A percentile compares a stretch with the other conserved stretches of the same genome.
These are phyloP conservation scores for Sphaerulina musiva DNA, from an alignment of 2,329 filamentous ascomycete genomes.

Conservation along the genomic window DNA sequence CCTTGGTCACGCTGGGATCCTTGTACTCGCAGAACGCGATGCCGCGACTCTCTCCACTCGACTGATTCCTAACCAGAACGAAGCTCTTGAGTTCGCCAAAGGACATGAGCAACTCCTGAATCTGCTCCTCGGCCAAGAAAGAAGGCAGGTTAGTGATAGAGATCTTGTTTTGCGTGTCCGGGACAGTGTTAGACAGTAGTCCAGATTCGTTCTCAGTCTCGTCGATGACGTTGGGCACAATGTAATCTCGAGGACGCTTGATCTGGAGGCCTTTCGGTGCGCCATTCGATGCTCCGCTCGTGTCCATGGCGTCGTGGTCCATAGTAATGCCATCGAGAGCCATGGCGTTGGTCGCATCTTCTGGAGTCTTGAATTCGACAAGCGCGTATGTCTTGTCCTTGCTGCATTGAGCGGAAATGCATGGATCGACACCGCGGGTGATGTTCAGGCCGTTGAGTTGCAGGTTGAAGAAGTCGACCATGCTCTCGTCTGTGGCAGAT, in stretches of 20 bases:
- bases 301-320: conserved; percentile 56
- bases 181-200: conserved; percentile 70
- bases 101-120: conserved; percentile 78
- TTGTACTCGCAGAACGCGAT: conserved; percentile 95
- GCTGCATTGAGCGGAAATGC: conserved; percentile 73
- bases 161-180: conserved; percentile 92
- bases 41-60: conserved; percentile 73
- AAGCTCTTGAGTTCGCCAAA: conserved; percentile 94
- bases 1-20: conserved; percentile 68
- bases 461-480: conserved; percentile 86
- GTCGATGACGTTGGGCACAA: conserved; percentile 73
- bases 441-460: conserved; percentile 97
- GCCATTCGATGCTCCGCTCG: conserved; percentile 49
- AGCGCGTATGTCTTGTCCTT: conserved; percentile 75
- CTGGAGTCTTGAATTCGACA: conserved; percentile 79
- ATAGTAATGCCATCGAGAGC: conserved; percentile 86
- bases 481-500: conserved; percentile 64
- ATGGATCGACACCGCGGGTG: conserved; percentile 75
- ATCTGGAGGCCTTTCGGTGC: conserved; percentile 60
- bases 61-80: conserved; percentile 76
- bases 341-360: conserved; percentile 84
- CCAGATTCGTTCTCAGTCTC: conserved; percentile 68
- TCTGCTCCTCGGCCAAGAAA: conserved; percentile 85
- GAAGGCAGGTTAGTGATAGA: conserved; percentile 82
- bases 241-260: conserved; percentile 90